Evolutionary conservation across 768 basidiomycete genomes (phyloP).

Genomic region (Mrakia blollopis): DNA sequence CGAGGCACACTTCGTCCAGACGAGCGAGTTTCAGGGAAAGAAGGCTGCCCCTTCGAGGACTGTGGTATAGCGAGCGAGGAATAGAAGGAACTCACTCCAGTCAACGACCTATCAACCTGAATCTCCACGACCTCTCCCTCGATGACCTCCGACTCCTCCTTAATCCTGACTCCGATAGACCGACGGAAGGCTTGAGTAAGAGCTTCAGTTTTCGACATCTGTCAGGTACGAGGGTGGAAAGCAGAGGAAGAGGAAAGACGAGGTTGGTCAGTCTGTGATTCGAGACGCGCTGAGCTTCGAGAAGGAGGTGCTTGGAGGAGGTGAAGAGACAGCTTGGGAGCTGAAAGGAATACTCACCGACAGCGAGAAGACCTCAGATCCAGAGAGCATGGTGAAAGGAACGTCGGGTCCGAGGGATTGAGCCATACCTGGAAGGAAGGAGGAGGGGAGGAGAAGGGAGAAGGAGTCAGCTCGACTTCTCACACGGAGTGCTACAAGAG

Average conservation of each 20-base stretch:
- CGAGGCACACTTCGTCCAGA: no score
- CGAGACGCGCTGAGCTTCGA: not conserved
- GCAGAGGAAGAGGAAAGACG: not conserved
- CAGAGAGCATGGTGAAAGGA: constrained; percentile 96
- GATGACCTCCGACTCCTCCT: constrained; percentile 94
- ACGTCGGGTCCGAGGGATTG: constrained; percentile 90
- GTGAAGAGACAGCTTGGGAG: not conserved
- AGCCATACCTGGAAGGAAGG: constrained; percentile 68
- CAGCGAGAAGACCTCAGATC: constrained; percentile 94
- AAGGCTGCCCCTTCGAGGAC: no score
- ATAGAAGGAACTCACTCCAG: constrained; percentile 60
- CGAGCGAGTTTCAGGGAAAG: no score
- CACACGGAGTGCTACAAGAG: not conserved
- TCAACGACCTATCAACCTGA: constrained; percentile 92
- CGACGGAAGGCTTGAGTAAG: constrained; percentile 92
- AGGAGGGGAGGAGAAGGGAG: not conserved
- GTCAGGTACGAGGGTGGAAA: not conserved
- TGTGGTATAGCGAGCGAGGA: not conserved
- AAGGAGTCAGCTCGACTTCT: not conserved
- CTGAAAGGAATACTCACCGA: constrained; percentile 44
- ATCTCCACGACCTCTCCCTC: constrained; percentile 99
- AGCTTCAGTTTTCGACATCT: constrained; percentile 98
- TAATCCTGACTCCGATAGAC: constrained; percentile 94
- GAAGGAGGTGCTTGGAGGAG: no score
- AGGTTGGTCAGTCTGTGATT: not conserved